Conservation (phyloP, 768 basidiomycete genomes). For the Leucocoprinus leucothites region DNA sequence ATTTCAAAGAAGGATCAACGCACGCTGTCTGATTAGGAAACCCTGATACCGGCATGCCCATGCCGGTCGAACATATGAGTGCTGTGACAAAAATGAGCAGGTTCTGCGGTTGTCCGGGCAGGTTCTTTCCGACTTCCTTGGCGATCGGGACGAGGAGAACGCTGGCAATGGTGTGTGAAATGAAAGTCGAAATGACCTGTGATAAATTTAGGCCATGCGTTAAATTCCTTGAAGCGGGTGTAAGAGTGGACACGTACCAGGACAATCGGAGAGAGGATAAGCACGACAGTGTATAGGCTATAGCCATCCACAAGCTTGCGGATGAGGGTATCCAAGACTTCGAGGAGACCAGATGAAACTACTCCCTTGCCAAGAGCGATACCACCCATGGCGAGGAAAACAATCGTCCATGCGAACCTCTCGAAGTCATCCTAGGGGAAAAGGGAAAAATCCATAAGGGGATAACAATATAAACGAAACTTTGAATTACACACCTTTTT, state of each 20-base stretch:
- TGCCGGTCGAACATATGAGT: conserved; percentile 90
- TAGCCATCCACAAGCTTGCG: conserved; percentile 57
- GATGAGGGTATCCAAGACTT: conserved; percentile 68
- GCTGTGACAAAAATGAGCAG: conserved; percentile 92
- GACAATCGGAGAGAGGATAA: conserved; percentile 67
- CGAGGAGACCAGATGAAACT: conserved; percentile 80
- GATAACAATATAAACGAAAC: conserved; percentile 6
- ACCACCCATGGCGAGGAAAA: conserved; percentile 97
- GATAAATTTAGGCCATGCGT: conserved; percentile 28
- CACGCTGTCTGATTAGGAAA: conserved; percentile 98
- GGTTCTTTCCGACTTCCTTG: conserved; percentile 77
- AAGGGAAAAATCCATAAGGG: not conserved
- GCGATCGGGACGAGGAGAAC: conserved; percentile 98
- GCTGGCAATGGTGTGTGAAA: conserved; percentile 96
- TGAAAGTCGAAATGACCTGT: conserved; percentile 88
- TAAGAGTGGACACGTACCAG: conserved; percentile 45
- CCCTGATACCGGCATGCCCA: conserved; percentile 99
- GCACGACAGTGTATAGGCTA: conserved; percentile 64
- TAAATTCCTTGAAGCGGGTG: not conserved
- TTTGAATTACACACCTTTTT: conserved; percentile 67
- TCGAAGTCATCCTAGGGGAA: conserved; percentile 85
- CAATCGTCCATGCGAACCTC: conserved; percentile 91
- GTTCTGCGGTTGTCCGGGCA: conserved; percentile 68
- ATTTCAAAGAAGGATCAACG: conserved; percentile 27
- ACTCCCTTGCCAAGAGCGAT: conserved; percentile 96